Conservation (phyloP, 192 early-diverging fungal species). For the Coemansia sp. region DNA sequence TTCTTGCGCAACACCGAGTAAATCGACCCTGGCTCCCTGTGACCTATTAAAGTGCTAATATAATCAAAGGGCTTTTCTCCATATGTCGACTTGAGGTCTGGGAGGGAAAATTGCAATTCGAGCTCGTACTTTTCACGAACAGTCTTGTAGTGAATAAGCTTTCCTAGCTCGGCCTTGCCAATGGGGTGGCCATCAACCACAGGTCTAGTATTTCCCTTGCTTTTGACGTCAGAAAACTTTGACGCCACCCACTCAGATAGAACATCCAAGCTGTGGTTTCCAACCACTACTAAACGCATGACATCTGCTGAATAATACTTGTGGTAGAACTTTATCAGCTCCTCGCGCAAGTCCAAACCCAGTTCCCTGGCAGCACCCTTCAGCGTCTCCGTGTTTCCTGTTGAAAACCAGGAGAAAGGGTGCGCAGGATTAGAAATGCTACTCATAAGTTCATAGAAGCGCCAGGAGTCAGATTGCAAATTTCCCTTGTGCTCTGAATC, state of each 20-base stretch:
- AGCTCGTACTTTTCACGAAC: conserved; percentile 71
- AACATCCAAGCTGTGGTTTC: conserved; percentile 74
- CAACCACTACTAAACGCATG: conserved; percentile 87
- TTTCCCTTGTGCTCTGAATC: conserved; percentile 92
- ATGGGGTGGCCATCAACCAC: conserved; percentile 65
- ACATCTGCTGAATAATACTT: conserved; percentile 89
- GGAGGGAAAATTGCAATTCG: conserved; percentile 77
- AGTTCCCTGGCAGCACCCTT: conserved; percentile 42
- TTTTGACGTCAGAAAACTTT: conserved; percentile 76
- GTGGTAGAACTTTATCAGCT: conserved; percentile 78
- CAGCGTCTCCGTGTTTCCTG: conserved; percentile 83
- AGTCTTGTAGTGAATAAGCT: conserved; percentile 68
- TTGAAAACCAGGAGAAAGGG: conserved; percentile 80
- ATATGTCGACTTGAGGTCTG: conserved; percentile 64
- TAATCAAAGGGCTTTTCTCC: conserved; percentile 63
- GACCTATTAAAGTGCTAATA: conserved; percentile 72
- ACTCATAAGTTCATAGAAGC: neutral
- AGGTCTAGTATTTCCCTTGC: conserved; percentile 66
- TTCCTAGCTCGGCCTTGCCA: conserved; percentile 65
- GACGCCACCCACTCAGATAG: conserved; percentile 75
- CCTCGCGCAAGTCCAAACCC: conserved; percentile 74
- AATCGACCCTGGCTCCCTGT: conserved; percentile 84
- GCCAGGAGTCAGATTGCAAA: conserved; percentile 62
- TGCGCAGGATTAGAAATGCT: conserved; percentile 67
- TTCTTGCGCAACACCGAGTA: conserved; percentile 75